These are phyloP conservation scores for Paramecium bursaria DNA, from an alignment of 73 alveolate species.

Conservation along the genomic window DNA sequence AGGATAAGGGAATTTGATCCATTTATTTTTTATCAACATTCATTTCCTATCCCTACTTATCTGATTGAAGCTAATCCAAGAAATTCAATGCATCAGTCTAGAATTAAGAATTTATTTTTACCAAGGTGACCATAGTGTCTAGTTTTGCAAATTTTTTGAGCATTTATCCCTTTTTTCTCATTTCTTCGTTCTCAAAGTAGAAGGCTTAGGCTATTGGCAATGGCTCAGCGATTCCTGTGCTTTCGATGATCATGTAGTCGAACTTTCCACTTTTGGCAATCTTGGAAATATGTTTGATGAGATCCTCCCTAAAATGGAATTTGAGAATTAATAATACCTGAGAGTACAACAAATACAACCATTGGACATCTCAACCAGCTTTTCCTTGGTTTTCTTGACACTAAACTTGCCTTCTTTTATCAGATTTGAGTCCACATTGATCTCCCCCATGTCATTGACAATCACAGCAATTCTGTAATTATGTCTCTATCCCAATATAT, in stretches of 20 bases:
- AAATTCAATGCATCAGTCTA: constrained; percentile 70
- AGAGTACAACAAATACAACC: constrained; percentile 89
- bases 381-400: constrained; percentile 64
- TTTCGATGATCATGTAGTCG: constrained; percentile 75
- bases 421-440: constrained; percentile 73
- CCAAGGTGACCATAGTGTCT: constrained; percentile 78
- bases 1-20: constrained; percentile 72
- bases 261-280: constrained; percentile 71
- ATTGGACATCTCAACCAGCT: constrained; percentile 76
- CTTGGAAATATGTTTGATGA: constrained; percentile 66
- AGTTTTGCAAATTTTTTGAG: constrained; percentile 71
- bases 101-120: background rate
- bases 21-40: constrained; percentile 41
- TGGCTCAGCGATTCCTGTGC: constrained; percentile 81
- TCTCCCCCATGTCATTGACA: constrained; percentile 85
- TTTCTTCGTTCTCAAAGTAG: constrained; percentile 57
- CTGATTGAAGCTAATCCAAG: constrained; percentile 58
- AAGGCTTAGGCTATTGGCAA: constrained; percentile 73
- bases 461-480: constrained; percentile 75
- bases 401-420: constrained; percentile 67
- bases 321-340: constrained; percentile 50
- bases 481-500: constrained; percentile 64
- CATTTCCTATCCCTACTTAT: constrained; percentile 57
- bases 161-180: constrained; percentile 57
- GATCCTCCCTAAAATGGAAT: constrained; percentile 63